Evolutionary conservation across 2,329 filamentous ascomycete genomes (phyloP).

Genomic region (Lecanicillium sp.): DNA sequence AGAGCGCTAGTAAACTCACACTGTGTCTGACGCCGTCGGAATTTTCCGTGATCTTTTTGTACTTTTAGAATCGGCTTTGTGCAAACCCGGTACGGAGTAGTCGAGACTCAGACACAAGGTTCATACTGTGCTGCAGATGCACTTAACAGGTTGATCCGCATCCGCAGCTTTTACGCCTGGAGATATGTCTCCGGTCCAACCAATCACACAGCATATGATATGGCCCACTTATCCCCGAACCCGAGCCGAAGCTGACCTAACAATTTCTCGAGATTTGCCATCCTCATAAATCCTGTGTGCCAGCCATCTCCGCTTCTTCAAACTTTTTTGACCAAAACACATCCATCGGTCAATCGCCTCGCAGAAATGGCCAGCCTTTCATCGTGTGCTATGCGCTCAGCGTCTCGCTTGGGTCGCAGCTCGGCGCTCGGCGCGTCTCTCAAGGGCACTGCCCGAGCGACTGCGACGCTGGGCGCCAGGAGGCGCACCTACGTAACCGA

Average conservation of each 20-base stretch:
- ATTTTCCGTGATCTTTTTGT: too few species aligned
- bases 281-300: constrained; percentile 11
- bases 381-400: constrained; percentile 68
- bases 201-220: constrained; percentile 8
- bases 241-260: constrained; percentile 17
- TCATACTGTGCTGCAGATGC: too few species aligned
- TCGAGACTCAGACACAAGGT: too few species aligned
- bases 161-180: too few species aligned
- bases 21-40: too few species aligned
- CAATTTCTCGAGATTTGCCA: constrained; percentile 15
- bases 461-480: constrained; percentile 22
- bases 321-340: constrained; percentile 7
- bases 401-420: constrained; percentile 51
- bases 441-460: constrained; percentile 25
- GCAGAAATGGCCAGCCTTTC: constrained; percentile 56
- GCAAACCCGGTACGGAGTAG: too few species aligned
- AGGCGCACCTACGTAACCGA: constrained; percentile 76
- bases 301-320: constrained; percentile 8
- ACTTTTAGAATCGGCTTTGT: too few species aligned
- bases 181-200: too few species aligned
- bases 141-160: too few species aligned
- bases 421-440: constrained; percentile 31
- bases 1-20: neutral
- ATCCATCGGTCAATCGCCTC: constrained; percentile 16
- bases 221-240: constrained; percentile 14